These are phyloP conservation scores for Pythium vanterpoolii DNA, from an alignment of 352 stramenopile species.

Conservation along the genomic window DNA sequence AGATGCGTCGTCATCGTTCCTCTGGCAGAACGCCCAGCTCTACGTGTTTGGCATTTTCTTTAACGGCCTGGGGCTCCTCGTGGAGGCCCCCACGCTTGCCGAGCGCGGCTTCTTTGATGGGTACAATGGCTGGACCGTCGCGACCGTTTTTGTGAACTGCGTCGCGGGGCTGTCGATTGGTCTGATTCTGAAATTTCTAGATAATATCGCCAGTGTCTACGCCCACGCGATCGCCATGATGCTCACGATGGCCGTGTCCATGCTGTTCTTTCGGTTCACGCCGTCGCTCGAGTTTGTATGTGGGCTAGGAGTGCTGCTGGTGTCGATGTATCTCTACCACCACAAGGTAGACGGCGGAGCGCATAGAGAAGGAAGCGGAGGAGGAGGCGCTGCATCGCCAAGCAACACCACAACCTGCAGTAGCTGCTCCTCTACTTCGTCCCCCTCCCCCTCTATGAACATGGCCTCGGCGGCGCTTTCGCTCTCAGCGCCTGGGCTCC, in stretches of 20 bases:
- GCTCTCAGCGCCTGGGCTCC: slow-evolving; percentile 24
- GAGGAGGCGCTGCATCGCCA: not conserved
- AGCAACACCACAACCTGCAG: slow-evolving; percentile 2
- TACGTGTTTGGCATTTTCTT: slow-evolving; percentile 84
- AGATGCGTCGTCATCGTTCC: slow-evolving; percentile 52
- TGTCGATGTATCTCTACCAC: slow-evolving; percentile 90
- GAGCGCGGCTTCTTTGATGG: slow-evolving; percentile 67
- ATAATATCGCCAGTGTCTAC: slow-evolving; percentile 89
- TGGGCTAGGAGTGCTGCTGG: slow-evolving; percentile 69
- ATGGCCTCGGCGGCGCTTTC: slow-evolving; percentile 15
- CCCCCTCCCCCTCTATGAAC: slow-evolving; percentile 10
- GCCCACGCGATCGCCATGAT: slow-evolving; percentile 86
- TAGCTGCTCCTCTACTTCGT: slow-evolving; percentile 19
- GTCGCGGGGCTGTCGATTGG: slow-evolving; percentile 73
- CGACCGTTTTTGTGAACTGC: slow-evolving; percentile 74
- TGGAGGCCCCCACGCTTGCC: slow-evolving; percentile 42
- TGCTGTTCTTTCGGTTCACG: slow-evolving; percentile 83
- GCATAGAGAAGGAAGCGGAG: not conserved
- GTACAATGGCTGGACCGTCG: slow-evolving; percentile 79
- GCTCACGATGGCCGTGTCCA: slow-evolving; percentile 86
- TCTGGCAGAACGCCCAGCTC: slow-evolving; percentile 83
- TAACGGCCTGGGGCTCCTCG: slow-evolving; percentile 59
- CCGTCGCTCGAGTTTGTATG: slow-evolving; percentile 83
- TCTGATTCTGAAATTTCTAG: slow-evolving; percentile 84
- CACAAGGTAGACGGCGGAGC: slow-evolving; percentile 39